phyloP scores from a whole-genome alignment of 2,329 filamentous ascomycete species.

The Escovopsis sp. region DNA sequence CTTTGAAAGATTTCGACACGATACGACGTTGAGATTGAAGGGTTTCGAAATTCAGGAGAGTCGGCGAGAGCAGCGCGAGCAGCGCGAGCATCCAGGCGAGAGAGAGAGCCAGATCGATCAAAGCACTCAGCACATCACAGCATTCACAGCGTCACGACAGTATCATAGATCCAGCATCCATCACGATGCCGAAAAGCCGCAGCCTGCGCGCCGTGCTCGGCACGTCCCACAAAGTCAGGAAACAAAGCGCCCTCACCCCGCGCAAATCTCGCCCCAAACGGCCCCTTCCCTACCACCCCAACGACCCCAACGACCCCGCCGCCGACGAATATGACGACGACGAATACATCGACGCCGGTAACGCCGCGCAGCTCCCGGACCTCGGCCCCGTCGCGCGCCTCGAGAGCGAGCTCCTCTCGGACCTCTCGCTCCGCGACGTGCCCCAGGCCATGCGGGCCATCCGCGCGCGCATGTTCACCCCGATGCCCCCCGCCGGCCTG shows the following conservation, averaged over 20 bases:
- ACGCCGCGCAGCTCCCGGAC: constrained; percentile 38
- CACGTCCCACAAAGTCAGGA: constrained; percentile 20
- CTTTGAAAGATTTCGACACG: too few relatives aligned
- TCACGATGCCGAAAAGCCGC: constrained; percentile 15
- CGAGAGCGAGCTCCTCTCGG: constrained; percentile 12
- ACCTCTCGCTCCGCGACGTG: constrained; percentile 44
- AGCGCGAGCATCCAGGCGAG: too few relatives aligned
- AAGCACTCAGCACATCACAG: too few relatives aligned
- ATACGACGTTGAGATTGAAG: too few relatives aligned
- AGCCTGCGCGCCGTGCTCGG: constrained; percentile 24
- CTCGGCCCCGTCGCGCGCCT: constrained; percentile 36
- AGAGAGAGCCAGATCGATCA: too few relatives aligned
- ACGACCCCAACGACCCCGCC: background rate
- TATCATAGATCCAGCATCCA: too few relatives aligned
- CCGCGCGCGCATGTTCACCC: constrained; percentile 46
- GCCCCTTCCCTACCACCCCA: background rate
- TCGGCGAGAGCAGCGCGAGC: too few relatives aligned
- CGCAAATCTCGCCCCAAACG: background rate
- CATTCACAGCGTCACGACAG: too few relatives aligned
- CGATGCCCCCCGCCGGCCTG: constrained; percentile 49
- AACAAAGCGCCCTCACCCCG: constrained; percentile 9
- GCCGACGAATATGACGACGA: constrained; percentile 11
- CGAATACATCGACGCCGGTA: constrained; percentile 11
- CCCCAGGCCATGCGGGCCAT: constrained; percentile 52
- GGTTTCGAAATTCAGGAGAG: too few relatives aligned